Evolutionary conservation across 768 basidiomycete species (phyloP).

Genomic region (Leccinum olivaceopallidum): DNA sequence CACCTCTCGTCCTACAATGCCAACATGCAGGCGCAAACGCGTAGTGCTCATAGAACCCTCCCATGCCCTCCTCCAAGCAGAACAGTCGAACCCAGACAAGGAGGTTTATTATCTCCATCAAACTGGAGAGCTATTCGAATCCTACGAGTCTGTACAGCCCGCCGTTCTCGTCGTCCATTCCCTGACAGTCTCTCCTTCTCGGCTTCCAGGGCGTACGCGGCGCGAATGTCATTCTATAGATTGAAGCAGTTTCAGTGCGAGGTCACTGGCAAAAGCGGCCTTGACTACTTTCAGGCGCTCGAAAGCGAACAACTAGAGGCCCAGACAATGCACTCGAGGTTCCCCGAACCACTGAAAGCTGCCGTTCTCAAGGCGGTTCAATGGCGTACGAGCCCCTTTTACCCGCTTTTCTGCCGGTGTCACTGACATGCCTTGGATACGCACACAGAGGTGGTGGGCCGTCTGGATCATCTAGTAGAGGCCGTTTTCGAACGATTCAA

Average conservation of each 20-base stretch:
- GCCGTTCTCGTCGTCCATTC: slow-evolving; percentile 26
- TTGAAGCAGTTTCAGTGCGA: slow-evolving; percentile 97
- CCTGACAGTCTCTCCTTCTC: slow-evolving; percentile 18
- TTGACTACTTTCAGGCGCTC: slow-evolving; percentile 93
- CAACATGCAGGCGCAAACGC: slow-evolving; percentile 87
- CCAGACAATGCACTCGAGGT: slow-evolving; percentile 83
- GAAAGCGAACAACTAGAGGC: slow-evolving; percentile 91
- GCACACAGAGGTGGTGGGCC: slow-evolving; percentile 87
- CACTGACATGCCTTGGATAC: slow-evolving; percentile 16
- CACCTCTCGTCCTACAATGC: slow-evolving; percentile 58
- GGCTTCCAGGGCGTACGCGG: slow-evolving; percentile 66
- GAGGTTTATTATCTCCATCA: slow-evolving; percentile 91
- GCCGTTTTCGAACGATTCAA: slow-evolving; percentile 95
- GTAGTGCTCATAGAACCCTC: slow-evolving; percentile 86
- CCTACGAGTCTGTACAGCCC: slow-evolving; percentile 76
- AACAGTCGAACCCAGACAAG: slow-evolving; percentile 61
- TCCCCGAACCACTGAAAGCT: slow-evolving; percentile 90
- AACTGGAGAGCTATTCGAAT: slow-evolving; percentile 97
- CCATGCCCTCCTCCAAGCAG: slow-evolving; percentile 63
- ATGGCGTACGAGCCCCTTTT: slow-evolving; percentile 76
- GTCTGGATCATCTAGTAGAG: slow-evolving; percentile 93
- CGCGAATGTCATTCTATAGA: slow-evolving; percentile 93
- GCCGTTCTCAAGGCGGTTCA: slow-evolving; percentile 91
- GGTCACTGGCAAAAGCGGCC: slow-evolving; percentile 90
- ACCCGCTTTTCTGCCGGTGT: slow-evolving; percentile 14